These are phyloP conservation scores for Paraconiothyrium brasiliense DNA, from an alignment of 2,329 filamentous ascomycete genomes.

Conservation along the genomic window DNA sequence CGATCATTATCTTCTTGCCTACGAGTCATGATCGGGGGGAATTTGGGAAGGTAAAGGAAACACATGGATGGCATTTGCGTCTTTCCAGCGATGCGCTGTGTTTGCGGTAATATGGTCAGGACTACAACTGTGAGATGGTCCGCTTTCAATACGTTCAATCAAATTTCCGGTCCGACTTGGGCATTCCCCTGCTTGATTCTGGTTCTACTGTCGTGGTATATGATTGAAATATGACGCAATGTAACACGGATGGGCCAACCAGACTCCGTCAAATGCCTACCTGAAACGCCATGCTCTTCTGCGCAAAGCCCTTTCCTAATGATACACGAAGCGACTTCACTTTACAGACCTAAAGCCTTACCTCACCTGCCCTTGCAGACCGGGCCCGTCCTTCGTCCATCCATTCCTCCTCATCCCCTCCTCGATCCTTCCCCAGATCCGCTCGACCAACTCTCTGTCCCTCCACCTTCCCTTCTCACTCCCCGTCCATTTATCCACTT, in stretches of 20 bases:
- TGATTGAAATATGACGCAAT: background rate
- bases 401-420: conserved; percentile 84
- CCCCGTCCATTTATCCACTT: conserved; percentile 82
- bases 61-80: background rate
- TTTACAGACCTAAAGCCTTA: conserved; percentile 18
- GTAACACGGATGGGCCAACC: conserved; percentile 6
- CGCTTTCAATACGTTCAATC: background rate
- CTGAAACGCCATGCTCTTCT: background rate
- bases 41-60: background rate
- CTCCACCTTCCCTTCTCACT: conserved; percentile 71
- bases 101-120: background rate
- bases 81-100: background rate
- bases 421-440: conserved; percentile 91
- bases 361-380: conserved; percentile 39
- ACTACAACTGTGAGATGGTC: background rate
- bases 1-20: background rate
- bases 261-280: conserved; percentile 19
- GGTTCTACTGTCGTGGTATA: background rate
- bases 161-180: background rate
- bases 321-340: background rate
- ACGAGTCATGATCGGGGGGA: background rate
- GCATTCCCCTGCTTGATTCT: background rate
- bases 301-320: background rate
- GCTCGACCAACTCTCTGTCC: conserved; percentile 91
- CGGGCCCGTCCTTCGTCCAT: conserved; percentile 78